Evolutionary conservation across 169 alveolate genomes (phyloP).

Genomic region (Plasmodium cynomolgi): DNA sequence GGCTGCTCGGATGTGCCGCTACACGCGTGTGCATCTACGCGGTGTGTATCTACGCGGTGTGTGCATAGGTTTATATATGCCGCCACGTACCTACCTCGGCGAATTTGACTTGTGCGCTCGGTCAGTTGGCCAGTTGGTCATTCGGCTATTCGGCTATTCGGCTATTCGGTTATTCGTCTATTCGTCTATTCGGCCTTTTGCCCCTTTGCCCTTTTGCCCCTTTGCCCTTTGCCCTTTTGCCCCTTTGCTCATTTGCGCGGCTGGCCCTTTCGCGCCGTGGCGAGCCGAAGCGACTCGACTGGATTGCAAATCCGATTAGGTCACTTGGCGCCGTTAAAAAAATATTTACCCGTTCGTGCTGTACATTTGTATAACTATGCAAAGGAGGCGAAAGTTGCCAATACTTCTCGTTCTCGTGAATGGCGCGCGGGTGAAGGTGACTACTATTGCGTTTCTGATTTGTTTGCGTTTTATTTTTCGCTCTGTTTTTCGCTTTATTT

Average conservation of each 20-base stretch:
- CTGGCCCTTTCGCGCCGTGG: too few relatives aligned
- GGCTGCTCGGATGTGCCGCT: neutral
- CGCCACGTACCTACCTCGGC: neutral
- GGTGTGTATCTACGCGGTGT: neutral
- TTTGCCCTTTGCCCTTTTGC: neutral
- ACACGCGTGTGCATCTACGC: neutral
- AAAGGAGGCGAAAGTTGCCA: neutral
- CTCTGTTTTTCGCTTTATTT: neutral
- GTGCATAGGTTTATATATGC: neutral
- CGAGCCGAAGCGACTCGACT: neutral
- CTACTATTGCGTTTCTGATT: neutral
- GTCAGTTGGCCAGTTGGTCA: neutral
- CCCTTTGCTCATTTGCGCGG: too few relatives aligned
- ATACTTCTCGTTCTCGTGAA: neutral
- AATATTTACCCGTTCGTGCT: neutral
- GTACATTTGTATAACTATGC: neutral
- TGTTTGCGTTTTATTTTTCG: neutral
- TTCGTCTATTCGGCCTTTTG: too few relatives aligned
- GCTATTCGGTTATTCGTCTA: too few relatives aligned
- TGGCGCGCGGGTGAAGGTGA: neutral
- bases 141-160: neutral
- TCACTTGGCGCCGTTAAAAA: neutral
- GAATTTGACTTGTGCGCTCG: neutral
- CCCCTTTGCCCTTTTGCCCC: neutral
- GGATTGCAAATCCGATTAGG: neutral